phyloP scores from a whole-genome alignment of 768 basidiomycete genomes.

The Glaciozyma martinii region DNA sequence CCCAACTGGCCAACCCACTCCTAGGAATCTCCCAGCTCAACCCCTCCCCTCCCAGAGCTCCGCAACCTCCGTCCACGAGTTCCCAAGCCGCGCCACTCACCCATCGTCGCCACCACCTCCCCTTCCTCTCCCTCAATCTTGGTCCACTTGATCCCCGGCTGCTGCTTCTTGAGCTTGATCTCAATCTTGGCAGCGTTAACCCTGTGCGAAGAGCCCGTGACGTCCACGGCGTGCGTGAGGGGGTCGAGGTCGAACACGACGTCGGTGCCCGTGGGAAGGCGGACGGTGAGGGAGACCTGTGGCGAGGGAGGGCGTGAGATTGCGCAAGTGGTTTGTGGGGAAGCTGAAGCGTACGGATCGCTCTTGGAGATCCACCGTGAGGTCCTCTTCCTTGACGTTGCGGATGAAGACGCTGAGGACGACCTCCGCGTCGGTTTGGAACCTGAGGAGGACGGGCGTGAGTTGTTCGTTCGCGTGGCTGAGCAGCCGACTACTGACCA shows the following conservation, averaged over 20 bases:
- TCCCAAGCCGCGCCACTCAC: slow-evolving; percentile 10
- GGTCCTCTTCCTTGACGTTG: slow-evolving; percentile 31
- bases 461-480: no score
- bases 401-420: slow-evolving; percentile 34
- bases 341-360: slow-evolving; percentile 17
- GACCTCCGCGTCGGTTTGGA: slow-evolving; percentile 32
- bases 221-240: slow-evolving; percentile 69
- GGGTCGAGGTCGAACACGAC: slow-evolving; percentile 51
- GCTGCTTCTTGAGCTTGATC: slow-evolving; percentile 62
- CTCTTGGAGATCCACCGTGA: slow-evolving; percentile 25
- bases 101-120: neutral
- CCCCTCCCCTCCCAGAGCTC: no score
- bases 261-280: slow-evolving; percentile 31
- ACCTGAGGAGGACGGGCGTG: slow-evolving; percentile 15
- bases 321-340: no score
- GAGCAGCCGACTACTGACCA: no score
- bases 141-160: slow-evolving; percentile 59
- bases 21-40: no score
- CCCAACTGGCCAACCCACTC: neutral
- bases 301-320: neutral
- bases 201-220: slow-evolving; percentile 53
- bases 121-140: slow-evolving; percentile 57
- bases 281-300: slow-evolving; percentile 31
- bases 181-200: slow-evolving; percentile 86
- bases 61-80: neutral